Conservation (phyloP, 139 green algal genomes). For the Chlorella sorokiniana region DNA sequence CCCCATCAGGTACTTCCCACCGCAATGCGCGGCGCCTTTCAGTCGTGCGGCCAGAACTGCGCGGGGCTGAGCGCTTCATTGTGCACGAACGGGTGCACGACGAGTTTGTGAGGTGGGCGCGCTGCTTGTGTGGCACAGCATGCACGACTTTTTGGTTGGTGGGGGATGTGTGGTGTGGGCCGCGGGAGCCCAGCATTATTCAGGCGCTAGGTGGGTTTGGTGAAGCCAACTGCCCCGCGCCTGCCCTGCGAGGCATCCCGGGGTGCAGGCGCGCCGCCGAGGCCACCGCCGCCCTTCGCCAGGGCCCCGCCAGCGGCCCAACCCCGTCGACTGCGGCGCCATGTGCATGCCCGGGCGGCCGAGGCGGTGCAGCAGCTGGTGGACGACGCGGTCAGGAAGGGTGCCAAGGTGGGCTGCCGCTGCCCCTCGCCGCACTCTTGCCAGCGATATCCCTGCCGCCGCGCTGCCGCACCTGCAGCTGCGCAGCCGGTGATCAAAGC, state of each 20-base stretch:
- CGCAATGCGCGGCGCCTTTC: slow-evolving; percentile 86
- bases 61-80: slow-evolving; percentile 94
- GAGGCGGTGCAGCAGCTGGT: slow-evolving; percentile 88
- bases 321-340: slow-evolving; percentile 83
- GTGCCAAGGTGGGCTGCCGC: slow-evolving; percentile 64
- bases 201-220: background rate
- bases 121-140: background rate
- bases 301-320: slow-evolving; percentile 51
- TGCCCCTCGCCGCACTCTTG: no score
- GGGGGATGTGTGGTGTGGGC: background rate
- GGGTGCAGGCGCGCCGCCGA: slow-evolving; percentile 5
- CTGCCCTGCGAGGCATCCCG: background rate
- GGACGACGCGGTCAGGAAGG: slow-evolving; percentile 86
- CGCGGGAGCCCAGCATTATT: background rate
- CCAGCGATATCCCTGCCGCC: no score
- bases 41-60: slow-evolving; percentile 97
- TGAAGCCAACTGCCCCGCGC: background rate
- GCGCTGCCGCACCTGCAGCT: no score
- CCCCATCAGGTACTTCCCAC: slow-evolving; percentile 77
- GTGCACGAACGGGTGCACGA: slow-evolving; percentile 80
- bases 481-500: no score
- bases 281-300: slow-evolving; percentile 17
- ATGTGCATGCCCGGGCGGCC: slow-evolving; percentile 94
- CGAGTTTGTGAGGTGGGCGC: slow-evolving; percentile 44
- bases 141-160: background rate